These are phyloP conservation scores for Clonostachys rosea DNA, from an alignment of 2,329 filamentous ascomycete genomes.

Conservation along the genomic window DNA sequence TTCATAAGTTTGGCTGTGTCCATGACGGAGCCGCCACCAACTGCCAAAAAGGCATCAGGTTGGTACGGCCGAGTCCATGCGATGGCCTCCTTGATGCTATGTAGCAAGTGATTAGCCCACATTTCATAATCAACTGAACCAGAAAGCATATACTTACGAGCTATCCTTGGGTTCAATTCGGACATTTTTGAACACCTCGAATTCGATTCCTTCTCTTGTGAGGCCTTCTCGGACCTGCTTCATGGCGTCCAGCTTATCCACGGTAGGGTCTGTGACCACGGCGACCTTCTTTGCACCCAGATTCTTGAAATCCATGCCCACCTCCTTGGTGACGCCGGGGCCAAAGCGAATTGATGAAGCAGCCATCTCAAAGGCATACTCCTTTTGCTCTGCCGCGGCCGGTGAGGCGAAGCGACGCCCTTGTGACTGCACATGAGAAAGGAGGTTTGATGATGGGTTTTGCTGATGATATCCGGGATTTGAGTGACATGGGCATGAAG, in stretches of 20 bases:
- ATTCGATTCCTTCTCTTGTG: conserved; percentile 72
- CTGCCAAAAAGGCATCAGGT: conserved; percentile 88
- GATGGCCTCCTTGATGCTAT: conserved; percentile 83
- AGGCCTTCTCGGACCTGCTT: conserved; percentile 81
- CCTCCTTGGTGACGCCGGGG: conserved; percentile 87
- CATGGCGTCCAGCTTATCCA: conserved; percentile 82
- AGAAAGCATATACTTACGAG: conserved; percentile 55
- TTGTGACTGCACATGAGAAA: conserved; percentile 27
- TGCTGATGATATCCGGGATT: conserved; percentile 79
- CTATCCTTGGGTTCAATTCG: conserved; percentile 92
- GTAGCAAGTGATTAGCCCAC: neutral
- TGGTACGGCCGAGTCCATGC: conserved; percentile 74
- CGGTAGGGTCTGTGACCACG: conserved; percentile 84
- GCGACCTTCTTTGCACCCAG: conserved; percentile 82
- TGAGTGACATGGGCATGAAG: conserved; percentile 86
- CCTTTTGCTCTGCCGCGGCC: conserved; percentile 63
- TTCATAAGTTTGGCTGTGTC: conserved; percentile 99
- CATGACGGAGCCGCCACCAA: conserved; percentile 87
- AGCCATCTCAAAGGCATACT: conserved; percentile 99
- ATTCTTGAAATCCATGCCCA: conserved; percentile 97
- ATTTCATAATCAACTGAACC: neutral
- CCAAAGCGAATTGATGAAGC: conserved; percentile 93
- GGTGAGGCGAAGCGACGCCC: conserved; percentile 60
- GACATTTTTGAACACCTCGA: conserved; percentile 75
- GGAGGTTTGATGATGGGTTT: conserved; percentile 55